These are phyloP conservation scores for Kockovaella imperatae DNA, from an alignment of 768 basidiomycete genomes.

Conservation along the genomic window DNA sequence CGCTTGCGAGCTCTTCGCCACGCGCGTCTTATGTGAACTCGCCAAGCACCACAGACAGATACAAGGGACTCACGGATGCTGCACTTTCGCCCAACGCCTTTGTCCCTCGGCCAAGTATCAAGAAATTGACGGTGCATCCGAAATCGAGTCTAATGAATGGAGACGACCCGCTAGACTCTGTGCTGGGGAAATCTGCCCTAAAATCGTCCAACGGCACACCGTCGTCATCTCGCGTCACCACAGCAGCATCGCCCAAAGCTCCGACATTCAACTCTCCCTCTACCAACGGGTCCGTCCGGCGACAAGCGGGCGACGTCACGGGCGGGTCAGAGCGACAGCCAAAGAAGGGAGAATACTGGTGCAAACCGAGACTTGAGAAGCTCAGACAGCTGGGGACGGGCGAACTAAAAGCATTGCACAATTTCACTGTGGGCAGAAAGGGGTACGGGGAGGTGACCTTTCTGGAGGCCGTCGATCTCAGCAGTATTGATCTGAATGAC, in stretches of 20 bases:
- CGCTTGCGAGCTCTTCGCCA: constrained; percentile 17
- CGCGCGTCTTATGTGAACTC: constrained; percentile 23
- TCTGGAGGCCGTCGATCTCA: constrained; percentile 72
- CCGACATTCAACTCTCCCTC: constrained; percentile 15
- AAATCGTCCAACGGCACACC: constrained; percentile 16
- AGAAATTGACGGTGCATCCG: constrained; percentile 84
- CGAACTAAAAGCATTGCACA: constrained; percentile 63
- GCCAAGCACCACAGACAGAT: constrained; percentile 23
- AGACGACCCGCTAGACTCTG: constrained; percentile 31
- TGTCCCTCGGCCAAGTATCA: constrained; percentile 68
- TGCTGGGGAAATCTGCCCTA: constrained; percentile 33
- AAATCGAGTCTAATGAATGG: constrained; percentile 49
- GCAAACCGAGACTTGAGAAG: constrained; percentile 65
- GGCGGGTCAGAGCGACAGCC: constrained; percentile 28
- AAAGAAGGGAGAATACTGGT: constrained; percentile 81
- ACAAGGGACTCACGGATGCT: constrained; percentile 55
- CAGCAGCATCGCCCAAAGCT: constrained; percentile 8
- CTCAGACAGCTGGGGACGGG: constrained; percentile 66
- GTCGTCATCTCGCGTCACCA: constrained; percentile 2
- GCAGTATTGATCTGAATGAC: constrained; percentile 69
- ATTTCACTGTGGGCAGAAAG: constrained; percentile 79
- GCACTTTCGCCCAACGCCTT: constrained; percentile 61
- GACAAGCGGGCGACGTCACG: constrained; percentile 15
- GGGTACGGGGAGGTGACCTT: constrained; percentile 83
- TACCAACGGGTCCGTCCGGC: constrained; percentile 1